These are phyloP conservation scores for Coniella lustricola DNA, from an alignment of 2,329 filamentous ascomycete genomes.

Conservation along the genomic window DNA sequence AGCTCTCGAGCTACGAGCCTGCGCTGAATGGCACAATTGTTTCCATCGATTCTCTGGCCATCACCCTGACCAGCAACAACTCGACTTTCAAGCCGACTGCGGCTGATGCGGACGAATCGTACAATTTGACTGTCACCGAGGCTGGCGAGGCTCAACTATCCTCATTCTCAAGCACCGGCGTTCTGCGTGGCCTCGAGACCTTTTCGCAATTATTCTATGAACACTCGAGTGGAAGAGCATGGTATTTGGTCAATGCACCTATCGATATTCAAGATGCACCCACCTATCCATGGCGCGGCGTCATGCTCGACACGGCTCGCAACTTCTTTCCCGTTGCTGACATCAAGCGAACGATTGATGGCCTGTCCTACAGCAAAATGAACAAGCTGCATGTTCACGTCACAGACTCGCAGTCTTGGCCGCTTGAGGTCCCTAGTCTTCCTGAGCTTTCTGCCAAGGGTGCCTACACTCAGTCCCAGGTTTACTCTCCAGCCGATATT, in stretches of 20 bases:
- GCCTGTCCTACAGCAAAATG: conserved; percentile 71
- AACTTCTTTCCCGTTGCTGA: conserved; percentile 62
- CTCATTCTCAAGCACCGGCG: conserved; percentile 59
- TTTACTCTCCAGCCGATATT: conserved; percentile 62
- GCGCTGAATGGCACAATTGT: conserved; percentile 28
- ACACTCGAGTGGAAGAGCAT: conserved; percentile 48
- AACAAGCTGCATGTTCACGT: conserved; percentile 76
- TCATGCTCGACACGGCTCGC: conserved; percentile 72
- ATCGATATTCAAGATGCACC: conserved; percentile 67
- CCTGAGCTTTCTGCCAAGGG: conserved; percentile 67
- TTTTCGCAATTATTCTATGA: conserved; percentile 75
- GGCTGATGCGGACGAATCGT: conserved; percentile 63
- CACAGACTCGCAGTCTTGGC: conserved; percentile 82
- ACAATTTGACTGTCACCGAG: conserved; percentile 54
- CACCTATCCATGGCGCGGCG: conserved; percentile 67
- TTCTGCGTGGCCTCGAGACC: conserved; percentile 66
- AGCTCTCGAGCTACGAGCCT: conserved; percentile 57
- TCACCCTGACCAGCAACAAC: conserved; percentile 54
- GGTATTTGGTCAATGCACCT: conserved; percentile 67
- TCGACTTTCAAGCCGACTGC: conserved; percentile 53
- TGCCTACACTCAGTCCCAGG: conserved; percentile 60
- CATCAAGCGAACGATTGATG: conserved; percentile 71
- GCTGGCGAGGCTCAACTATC: conserved; percentile 55
- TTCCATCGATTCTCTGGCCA: conserved; percentile 51
- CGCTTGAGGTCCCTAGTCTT: conserved; percentile 69